These are phyloP conservation scores for Phellinidium pouzarii DNA, from an alignment of 1,284 basidiomycete genomes.

Conservation along the genomic window DNA sequence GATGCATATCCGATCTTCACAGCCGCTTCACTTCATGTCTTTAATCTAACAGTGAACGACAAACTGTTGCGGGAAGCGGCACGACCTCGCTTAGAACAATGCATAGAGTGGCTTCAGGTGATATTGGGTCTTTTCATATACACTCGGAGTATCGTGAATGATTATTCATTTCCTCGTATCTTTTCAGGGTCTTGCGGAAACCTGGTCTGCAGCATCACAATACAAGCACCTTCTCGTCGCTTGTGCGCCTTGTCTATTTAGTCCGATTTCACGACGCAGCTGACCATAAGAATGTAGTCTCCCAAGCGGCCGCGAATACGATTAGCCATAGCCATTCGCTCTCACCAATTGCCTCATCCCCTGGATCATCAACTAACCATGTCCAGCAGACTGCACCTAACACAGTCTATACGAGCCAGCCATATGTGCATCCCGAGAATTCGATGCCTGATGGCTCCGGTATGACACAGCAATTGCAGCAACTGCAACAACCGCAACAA, in stretches of 20 bases:
- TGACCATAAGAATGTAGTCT: slow-evolving; percentile 2
- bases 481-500: slow-evolving; percentile 3
- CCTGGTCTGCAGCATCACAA: slow-evolving; percentile 18
- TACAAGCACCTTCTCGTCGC: slow-evolving; percentile 17
- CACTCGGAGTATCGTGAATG: background rate
- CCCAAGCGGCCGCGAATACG: slow-evolving; percentile 16
- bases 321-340: slow-evolving; percentile 10
- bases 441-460: background rate
- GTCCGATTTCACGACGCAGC: background rate
- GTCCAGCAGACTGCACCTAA: background rate
- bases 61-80: slow-evolving; percentile 11
- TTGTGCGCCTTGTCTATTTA: slow-evolving; percentile 8
- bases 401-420: background rate
- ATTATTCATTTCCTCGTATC: background rate
- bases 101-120: slow-evolving; percentile 19
- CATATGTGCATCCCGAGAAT: background rate
- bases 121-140: background rate
- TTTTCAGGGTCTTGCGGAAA: slow-evolving; percentile 17
- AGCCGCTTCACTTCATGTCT: slow-evolving; percentile 16
- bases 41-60: slow-evolving; percentile 16
- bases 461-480: background rate
- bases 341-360: slow-evolving; percentile 7
- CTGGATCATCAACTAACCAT: background rate
- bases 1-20: slow-evolving; percentile 19
- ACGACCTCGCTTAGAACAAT: slow-evolving; percentile 15